Conservation (phyloP, 2,329 filamentous ascomycete genomes). For the Colletotrichum somersetense region DNA sequence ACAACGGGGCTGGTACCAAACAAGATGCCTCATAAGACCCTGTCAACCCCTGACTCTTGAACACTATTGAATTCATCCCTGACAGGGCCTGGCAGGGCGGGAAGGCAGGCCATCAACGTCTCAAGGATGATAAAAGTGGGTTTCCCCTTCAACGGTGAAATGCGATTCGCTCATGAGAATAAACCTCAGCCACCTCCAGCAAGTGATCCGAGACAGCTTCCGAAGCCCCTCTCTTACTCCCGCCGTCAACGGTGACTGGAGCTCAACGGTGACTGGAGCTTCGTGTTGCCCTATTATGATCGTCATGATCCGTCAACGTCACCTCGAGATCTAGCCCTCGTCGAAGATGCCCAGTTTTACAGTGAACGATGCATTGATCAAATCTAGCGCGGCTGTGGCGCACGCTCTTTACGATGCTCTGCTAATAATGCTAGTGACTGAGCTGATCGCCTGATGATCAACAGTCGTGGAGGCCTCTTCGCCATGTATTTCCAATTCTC, state of each 20-base stretch:
- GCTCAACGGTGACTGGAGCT: conserved; percentile 12
- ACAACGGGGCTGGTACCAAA: conserved; percentile 19
- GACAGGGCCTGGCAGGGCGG: conserved; percentile 11
- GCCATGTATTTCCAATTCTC: neutral
- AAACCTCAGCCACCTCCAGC: conserved; percentile 25
- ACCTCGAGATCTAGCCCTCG: conserved; percentile 11
- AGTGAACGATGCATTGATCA: conserved; percentile 12
- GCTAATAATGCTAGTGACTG: neutral
- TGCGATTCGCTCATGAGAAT: conserved; percentile 38
- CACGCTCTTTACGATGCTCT: neutral
- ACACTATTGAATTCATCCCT: conserved; percentile 16
- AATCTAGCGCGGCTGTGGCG: neutral
- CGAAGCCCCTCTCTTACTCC: neutral
- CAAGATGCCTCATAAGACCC: conserved; percentile 15
- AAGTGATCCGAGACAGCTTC: conserved; percentile 27
- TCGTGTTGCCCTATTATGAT: conserved; percentile 12
- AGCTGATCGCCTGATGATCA: conserved; percentile 1
- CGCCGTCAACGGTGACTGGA: neutral
- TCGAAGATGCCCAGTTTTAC: conserved; percentile 1
- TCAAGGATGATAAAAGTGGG: conserved; percentile 24
- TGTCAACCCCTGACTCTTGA: conserved; percentile 17
- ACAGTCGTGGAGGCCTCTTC: conserved; percentile 26
- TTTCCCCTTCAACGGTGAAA: neutral
- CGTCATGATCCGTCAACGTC: conserved; percentile 18
- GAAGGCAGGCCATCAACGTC: conserved; percentile 20